phyloP scores from a whole-genome alignment of 768 basidiomycete genomes.

The Solioccasus polychromus region DNA sequence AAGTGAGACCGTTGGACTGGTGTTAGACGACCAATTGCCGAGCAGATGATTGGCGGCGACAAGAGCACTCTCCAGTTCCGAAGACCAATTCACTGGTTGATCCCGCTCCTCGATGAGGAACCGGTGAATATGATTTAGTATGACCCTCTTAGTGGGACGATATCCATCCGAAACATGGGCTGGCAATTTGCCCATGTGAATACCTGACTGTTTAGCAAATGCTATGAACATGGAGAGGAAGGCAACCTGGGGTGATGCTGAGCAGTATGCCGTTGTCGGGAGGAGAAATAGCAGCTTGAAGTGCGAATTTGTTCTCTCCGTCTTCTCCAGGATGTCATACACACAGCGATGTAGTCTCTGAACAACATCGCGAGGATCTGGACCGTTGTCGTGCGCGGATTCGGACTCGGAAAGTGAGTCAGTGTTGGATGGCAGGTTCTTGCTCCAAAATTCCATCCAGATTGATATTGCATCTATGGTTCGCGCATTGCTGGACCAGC shows the following conservation, averaged over 20 bases:
- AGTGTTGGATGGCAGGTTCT: too few relatives aligned
- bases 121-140: too few relatives aligned
- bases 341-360: too few relatives aligned
- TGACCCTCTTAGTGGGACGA: not conserved
- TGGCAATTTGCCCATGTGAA: not conserved
- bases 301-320: not conserved
- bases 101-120: too few relatives aligned
- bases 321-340: not conserved
- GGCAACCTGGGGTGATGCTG: not conserved
- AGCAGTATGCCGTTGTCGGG: slow-evolving; percentile 19
- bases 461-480: not conserved
- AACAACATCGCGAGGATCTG: not conserved
- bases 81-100: too few relatives aligned
- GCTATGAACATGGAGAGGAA: slow-evolving; percentile 31
- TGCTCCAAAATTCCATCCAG: not conserved
- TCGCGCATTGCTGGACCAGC: not conserved
- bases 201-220: slow-evolving; percentile 14
- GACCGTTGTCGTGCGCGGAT: too few relatives aligned
- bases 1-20: too few relatives aligned
- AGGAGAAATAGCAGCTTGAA: not conserved
- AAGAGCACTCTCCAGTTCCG: too few relatives aligned
- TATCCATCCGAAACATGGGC: slow-evolving; percentile 10
- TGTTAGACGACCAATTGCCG: too few relatives aligned
- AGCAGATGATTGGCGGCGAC: too few relatives aligned
- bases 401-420: too few relatives aligned